Conservation (phyloP, 352 stramenopile species). For the Phytophthora aleatoria region DNA sequence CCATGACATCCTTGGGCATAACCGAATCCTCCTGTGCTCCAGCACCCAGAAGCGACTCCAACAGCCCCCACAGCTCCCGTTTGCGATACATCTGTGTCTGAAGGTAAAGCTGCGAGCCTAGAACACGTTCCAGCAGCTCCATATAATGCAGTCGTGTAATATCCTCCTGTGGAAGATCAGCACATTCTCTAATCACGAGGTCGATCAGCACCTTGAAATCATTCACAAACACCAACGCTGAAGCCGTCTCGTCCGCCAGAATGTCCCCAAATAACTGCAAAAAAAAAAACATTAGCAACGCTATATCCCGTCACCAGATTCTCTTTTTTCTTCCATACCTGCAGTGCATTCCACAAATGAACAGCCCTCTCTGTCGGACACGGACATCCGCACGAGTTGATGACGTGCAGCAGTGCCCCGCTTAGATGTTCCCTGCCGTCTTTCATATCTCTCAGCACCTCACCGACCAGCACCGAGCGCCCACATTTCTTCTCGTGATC, state of each 20-base stretch:
- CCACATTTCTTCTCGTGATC: constrained; percentile 46
- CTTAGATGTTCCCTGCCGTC: constrained; percentile 68
- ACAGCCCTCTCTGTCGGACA: constrained; percentile 42
- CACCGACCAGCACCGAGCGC: constrained; percentile 47
- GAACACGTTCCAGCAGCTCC: constrained; percentile 45
- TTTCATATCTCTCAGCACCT: constrained; percentile 52
- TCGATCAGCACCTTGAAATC: constrained; percentile 80
- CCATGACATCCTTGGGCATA: constrained; percentile 38
- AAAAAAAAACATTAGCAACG: constrained; percentile 4
- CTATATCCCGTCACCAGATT: background rate
- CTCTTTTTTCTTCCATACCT: constrained; percentile 33
- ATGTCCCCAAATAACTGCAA: constrained; percentile 64
- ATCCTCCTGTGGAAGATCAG: constrained; percentile 62
- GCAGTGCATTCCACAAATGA: constrained; percentile 57
- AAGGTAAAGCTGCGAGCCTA: constrained; percentile 53
- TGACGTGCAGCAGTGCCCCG: constrained; percentile 73
- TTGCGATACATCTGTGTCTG: constrained; percentile 65
- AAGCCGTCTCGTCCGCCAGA: constrained; percentile 46
- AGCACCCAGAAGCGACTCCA: constrained; percentile 53
- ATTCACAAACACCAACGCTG: constrained; percentile 66
- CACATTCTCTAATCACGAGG: constrained; percentile 66
- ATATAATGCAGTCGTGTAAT: constrained; percentile 48
- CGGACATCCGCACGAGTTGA: constrained; percentile 82
- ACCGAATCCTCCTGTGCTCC: constrained; percentile 46
- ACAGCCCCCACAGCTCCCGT: constrained; percentile 48